Conservation (phyloP, 148 eudicot species). For the Amaranthus palmeri region DNA sequence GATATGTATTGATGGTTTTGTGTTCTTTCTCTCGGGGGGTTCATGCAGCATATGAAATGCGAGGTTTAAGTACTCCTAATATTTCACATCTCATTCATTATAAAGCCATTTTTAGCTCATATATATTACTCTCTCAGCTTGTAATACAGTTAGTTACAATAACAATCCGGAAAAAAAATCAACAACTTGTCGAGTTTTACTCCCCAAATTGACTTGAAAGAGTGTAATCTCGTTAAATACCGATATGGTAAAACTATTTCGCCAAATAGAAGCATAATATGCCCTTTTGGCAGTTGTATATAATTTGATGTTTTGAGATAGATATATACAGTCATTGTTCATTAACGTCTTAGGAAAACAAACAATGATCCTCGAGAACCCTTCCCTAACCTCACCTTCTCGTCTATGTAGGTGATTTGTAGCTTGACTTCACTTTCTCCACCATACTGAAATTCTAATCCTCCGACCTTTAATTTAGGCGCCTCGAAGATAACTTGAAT, state of each 20-base stretch:
- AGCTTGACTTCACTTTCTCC: constrained; percentile 91
- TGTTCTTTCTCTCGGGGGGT: too few species aligned
- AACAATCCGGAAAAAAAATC: too few species aligned
- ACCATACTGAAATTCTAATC: constrained; percentile 65
- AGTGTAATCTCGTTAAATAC: too few species aligned
- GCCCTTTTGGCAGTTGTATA: background rate
- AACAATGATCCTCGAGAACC: constrained; percentile 96
- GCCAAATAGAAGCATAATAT: background rate
- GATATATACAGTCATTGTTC: background rate
- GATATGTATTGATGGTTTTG: too few species aligned
- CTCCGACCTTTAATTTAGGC: constrained; percentile 72
- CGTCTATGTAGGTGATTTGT: constrained; percentile 84
- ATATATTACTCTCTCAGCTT: too few species aligned
- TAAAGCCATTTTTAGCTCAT: too few species aligned
- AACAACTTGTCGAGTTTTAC: too few species aligned
- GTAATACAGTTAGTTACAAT: too few species aligned
- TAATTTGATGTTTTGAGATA: background rate
- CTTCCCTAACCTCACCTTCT: constrained; percentile 78
- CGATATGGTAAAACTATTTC: background rate
- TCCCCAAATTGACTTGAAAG: too few species aligned
- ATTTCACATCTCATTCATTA: too few species aligned
- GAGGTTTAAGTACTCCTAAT: too few species aligned
- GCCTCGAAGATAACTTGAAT: constrained; percentile 88
- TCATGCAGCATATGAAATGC: too few species aligned
- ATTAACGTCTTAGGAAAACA: constrained; percentile 70